Evolutionary conservation across 257 asterid genomes (phyloP).

Genomic region (Capsicum pubescens): DNA sequence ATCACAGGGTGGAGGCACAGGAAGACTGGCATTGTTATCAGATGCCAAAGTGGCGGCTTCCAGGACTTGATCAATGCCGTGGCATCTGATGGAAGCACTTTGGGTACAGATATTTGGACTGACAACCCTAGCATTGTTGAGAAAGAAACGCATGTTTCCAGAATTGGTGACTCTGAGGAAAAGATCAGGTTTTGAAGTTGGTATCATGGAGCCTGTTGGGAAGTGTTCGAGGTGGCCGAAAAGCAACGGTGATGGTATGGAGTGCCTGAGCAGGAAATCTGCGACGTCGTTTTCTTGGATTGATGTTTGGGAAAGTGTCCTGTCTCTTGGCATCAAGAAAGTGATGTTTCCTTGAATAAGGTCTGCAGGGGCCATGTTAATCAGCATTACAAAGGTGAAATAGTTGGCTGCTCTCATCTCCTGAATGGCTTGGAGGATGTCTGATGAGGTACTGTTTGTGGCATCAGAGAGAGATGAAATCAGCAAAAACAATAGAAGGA

Average conservation of each 20-base stretch:
- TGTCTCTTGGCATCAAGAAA: slow-evolving; percentile 79
- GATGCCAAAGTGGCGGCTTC: slow-evolving; percentile 32
- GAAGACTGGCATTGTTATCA: not conserved
- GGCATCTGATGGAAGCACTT: slow-evolving; percentile 66
- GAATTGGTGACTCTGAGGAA: slow-evolving; percentile 53
- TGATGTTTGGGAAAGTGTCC: slow-evolving; percentile 45
- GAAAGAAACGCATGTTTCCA: slow-evolving; percentile 58
- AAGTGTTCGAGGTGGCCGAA: slow-evolving; percentile 60
- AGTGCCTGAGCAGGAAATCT: slow-evolving; percentile 72
- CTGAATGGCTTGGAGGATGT: slow-evolving; percentile 46
- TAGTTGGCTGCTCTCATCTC: slow-evolving; percentile 81
- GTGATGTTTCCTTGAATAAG: slow-evolving; percentile 50
- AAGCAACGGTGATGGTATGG: slow-evolving; percentile 68
- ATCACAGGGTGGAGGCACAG: slow-evolving; percentile 20
- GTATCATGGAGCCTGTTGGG: slow-evolving; percentile 69
- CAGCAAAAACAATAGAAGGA: slow-evolving; percentile 3
- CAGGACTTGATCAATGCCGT: slow-evolving; percentile 72
- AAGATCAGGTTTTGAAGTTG: slow-evolving; percentile 59
- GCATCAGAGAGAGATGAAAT: slow-evolving; percentile 22
- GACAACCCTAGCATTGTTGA: slow-evolving; percentile 57
- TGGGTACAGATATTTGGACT: slow-evolving; percentile 71
- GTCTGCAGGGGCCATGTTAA: slow-evolving; percentile 65
- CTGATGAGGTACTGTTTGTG: slow-evolving; percentile 22
- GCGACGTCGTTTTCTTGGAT: slow-evolving; percentile 37
- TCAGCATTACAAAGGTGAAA: slow-evolving; percentile 72